A percentile compares a stretch with the other conserved stretches of the same genome.
These are phyloP conservation scores for Arthonia radiata DNA, from an alignment of 495 filamentous ascomycete species.

Conservation along the genomic window DNA sequence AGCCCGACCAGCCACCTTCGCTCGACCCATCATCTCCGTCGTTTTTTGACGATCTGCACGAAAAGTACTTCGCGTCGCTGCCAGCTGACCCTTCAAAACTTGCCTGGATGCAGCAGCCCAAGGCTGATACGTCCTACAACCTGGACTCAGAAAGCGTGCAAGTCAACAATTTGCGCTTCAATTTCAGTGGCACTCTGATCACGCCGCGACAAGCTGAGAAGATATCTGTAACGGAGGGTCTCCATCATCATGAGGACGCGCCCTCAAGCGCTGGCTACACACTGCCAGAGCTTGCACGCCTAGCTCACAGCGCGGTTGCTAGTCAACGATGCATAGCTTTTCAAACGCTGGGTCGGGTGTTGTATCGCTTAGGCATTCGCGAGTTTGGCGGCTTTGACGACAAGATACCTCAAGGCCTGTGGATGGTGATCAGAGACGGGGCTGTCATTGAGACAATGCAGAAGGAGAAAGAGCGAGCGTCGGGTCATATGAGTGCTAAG, in stretches of 20 bases:
- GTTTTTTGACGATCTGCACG: constrained; percentile 63
- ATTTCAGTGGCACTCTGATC: constrained; percentile 55
- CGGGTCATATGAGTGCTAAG: constrained; percentile 35
- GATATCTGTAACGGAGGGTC: constrained; percentile 46
- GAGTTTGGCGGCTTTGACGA: constrained; percentile 42
- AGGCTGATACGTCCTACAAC: constrained; percentile 43
- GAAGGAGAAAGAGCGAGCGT: constrained; percentile 33
- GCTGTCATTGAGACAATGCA: constrained; percentile 47
- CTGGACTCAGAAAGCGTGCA: constrained; percentile 43
- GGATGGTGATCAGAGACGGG: constrained; percentile 40
- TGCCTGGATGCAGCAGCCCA: constrained; percentile 64
- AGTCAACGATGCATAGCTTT: constrained; percentile 78
- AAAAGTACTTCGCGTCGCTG: constrained; percentile 77
- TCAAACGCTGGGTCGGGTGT: constrained; percentile 63
- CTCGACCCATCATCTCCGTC: constrained; percentile 61
- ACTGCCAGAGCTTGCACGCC: constrained; percentile 58
- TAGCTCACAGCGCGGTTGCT: constrained; percentile 60
- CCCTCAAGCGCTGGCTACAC: constrained; percentile 91
- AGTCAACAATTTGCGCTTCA: constrained; percentile 65
- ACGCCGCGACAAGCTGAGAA: constrained; percentile 44
- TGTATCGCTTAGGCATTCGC: constrained; percentile 59
- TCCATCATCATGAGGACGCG: constrained; percentile 86
- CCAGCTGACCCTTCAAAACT: constrained; percentile 63
- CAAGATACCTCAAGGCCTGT: constrained; percentile 15
- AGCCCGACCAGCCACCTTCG: constrained; percentile 30